Evolutionary conservation across 140 eudicot species (phyloP), one percentile per base, ranked within the genome.

Genomic region (Bidens hawaiensis): DNA sequence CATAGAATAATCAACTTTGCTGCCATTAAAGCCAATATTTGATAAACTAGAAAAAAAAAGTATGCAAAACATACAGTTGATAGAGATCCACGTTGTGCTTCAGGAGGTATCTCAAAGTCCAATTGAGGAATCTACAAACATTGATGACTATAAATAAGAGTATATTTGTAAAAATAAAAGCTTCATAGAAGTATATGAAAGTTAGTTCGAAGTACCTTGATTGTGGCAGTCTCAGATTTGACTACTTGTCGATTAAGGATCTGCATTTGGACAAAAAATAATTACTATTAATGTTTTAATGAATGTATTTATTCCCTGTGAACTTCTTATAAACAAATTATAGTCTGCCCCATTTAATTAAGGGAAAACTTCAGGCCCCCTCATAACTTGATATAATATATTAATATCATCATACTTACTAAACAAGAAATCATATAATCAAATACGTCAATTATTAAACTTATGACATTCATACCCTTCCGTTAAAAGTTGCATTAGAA

Each of bases 21-120:
- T 30, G 30, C 28, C 28, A 27, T n/a, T n/a, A 4, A n/a, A 18
- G 21, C 3, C 30, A 28, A 6, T 14, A 30, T 12, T 65, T 49
- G 16, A 28, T 18, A 59, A 19, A 47, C 26, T 1, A 47, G 19
- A 47, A 19, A 47, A n/a, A n/a, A n/a, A 3, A 9, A 53, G 46
- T 51, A 53, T 41, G 46, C 33, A 62, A 19, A 24, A 31, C 51
- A 57, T 80, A 89, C 97, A 10, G 95, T 89, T 45, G 97, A 89
- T 62, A 89, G 42, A 38, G 95, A 82, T 33, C 95, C 97, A 74
- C 95, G 86, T 78, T 89, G 97, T 70, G 97, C 86, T 69, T 89
- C 95, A 1, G 97, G 97, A 25, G 95, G 95, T 33, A 89, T 89
- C 88, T 89, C 97, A 30, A 89, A 85, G 33, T 89, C 95, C 75